These are phyloP conservation scores for Dioscorea cayenensis DNA, from an alignment of 116 monocot species.

Conservation along the genomic window DNA sequence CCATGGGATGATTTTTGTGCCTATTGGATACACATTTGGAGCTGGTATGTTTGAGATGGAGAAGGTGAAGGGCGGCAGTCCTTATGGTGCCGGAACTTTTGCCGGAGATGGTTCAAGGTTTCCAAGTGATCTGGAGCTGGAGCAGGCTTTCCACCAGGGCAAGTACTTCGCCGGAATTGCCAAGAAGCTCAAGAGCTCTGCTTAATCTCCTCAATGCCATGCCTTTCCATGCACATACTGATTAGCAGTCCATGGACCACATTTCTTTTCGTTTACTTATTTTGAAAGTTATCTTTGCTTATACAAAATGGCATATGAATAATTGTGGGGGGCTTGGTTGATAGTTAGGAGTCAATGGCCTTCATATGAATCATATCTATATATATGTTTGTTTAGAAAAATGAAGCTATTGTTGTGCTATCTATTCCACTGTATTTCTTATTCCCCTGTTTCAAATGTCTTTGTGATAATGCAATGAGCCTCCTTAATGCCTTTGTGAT, in stretches of 20 bases:
- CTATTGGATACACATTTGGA: conserved; percentile 87
- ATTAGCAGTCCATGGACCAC: background rate
- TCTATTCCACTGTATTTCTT: too few relatives aligned
- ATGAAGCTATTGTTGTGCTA: too few relatives aligned
- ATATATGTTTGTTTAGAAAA: too few relatives aligned
- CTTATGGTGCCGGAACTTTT: conserved; percentile 80
- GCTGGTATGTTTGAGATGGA: conserved; percentile 92
- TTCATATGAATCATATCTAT: too few relatives aligned
- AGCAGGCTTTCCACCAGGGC: conserved; percentile 71
- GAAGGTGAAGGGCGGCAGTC: conserved; percentile 77
- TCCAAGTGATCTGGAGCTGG: conserved; percentile 52
- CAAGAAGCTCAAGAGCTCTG: conserved; percentile 57
- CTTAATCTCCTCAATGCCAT: conserved; percentile 10
- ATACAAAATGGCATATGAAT: background rate
- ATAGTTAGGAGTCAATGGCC: too few relatives aligned
- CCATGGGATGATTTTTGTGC: conserved; percentile 91
- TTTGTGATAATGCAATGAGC: too few relatives aligned
- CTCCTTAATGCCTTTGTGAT: too few relatives aligned
- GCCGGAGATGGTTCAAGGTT: conserved; percentile 60
- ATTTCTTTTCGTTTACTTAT: background rate
- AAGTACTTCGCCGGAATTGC: conserved; percentile 60
- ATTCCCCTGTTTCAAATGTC: too few relatives aligned
- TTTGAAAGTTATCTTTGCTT: background rate
- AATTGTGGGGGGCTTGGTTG: conserved; percentile 5
- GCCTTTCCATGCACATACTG: background rate